phyloP scores from a whole-genome alignment of 2,329 filamentous ascomycete species.

The Chalara sp. region DNA sequence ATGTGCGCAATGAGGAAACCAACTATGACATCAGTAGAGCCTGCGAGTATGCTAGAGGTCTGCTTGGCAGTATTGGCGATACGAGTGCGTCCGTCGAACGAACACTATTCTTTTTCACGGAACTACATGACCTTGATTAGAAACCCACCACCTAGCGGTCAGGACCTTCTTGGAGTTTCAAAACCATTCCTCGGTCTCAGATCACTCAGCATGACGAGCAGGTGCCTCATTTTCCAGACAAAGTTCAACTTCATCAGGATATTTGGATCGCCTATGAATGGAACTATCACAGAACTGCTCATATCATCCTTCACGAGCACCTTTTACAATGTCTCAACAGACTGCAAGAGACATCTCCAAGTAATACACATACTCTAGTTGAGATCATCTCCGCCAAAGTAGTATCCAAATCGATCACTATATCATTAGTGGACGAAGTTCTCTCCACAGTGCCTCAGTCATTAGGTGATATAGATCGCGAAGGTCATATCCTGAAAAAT shows the following conservation, averaged over 20 bases:
- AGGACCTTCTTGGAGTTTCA: slow-evolving; percentile 29
- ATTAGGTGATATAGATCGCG: slow-evolving; percentile 29
- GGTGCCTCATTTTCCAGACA: slow-evolving; percentile 2
- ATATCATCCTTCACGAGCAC: slow-evolving; percentile 31
- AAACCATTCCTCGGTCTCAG: slow-evolving; percentile 15
- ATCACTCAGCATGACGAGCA: not conserved
- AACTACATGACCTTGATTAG: slow-evolving; percentile 27
- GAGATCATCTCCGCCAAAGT: slow-evolving; percentile 7
- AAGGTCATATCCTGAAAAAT: slow-evolving; percentile 10
- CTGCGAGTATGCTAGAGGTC: slow-evolving; percentile 26
- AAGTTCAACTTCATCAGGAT: slow-evolving; percentile 31
- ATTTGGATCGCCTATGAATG: slow-evolving; percentile 36
- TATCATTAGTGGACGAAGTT: slow-evolving; percentile 26
- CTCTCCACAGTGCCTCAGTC: slow-evolving; percentile 32
- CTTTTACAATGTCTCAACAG: slow-evolving; percentile 23
- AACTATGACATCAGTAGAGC: slow-evolving; percentile 21
- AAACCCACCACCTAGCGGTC: slow-evolving; percentile 26
- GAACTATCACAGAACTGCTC: slow-evolving; percentile 33
- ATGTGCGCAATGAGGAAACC: slow-evolving; percentile 25
- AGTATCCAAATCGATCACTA: slow-evolving; percentile 21
- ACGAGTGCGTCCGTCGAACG: not conserved
- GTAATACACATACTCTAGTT: slow-evolving; percentile 2
- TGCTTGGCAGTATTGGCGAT: slow-evolving; percentile 16
- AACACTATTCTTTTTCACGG: slow-evolving; percentile 20
- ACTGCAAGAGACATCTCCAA: slow-evolving; percentile 10